Evolutionary conservation across 1,139 yeast genomes (phyloP).

Genomic region (Lodderomyces orthopsilosis): DNA sequence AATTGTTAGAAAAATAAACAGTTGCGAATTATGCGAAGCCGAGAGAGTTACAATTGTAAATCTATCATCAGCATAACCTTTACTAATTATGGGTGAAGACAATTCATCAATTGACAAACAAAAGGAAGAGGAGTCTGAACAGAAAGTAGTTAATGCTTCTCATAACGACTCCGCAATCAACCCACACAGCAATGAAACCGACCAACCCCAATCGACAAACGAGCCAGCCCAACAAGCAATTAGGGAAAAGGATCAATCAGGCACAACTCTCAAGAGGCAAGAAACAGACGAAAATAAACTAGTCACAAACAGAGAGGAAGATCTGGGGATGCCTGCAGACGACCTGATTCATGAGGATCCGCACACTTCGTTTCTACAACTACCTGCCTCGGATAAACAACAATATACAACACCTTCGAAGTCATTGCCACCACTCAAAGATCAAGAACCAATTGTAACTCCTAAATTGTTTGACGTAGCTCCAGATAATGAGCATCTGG

Average conservation of each 20-base stretch:
- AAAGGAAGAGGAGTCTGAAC: not conserved
- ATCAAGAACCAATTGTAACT: conserved; percentile 41
- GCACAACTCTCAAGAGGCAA: not conserved
- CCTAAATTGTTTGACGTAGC: conserved; percentile 46
- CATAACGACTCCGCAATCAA: not conserved
- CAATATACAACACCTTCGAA: conserved; percentile 45
- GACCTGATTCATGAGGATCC: conserved; percentile 15
- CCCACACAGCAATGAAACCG: not conserved
- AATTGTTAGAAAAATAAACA: not conserved
- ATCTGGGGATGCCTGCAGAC: conserved; percentile 8
- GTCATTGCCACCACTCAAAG: conserved; percentile 43
- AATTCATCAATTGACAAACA: conserved; percentile 4
- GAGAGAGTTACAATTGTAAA: too few species aligned
- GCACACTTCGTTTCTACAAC: conserved; percentile 16
- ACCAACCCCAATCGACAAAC: not conserved
- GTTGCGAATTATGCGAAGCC: not conserved
- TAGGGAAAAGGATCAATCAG: not conserved
- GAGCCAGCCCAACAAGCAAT: not conserved
- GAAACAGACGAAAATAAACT: not conserved
- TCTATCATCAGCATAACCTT: too few species aligned
- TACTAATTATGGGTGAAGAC: conserved; percentile 11
- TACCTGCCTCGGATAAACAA: conserved; percentile 12
- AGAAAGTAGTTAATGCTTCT: not conserved
- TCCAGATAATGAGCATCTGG: conserved; percentile 21
- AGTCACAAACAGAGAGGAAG: not conserved